A percentile compares a stretch with the other conserved stretches of the same genome.
Conservation (phyloP, 148 eudicot species). For the Dysphania ambrosioides region DNA sequence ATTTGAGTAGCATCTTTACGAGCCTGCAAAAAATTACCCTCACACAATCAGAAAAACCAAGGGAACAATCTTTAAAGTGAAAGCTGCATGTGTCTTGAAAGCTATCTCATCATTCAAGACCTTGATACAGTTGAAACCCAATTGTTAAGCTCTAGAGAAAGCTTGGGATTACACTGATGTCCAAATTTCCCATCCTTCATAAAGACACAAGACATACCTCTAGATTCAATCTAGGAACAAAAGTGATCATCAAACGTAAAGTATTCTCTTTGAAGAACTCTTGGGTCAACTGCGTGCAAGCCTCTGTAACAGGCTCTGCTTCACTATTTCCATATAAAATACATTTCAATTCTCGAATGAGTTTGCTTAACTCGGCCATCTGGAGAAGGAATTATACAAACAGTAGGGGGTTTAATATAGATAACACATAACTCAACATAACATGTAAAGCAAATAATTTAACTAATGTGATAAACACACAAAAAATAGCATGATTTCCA, state of each 20-base stretch:
- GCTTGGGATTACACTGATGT: neutral
- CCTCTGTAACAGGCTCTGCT: conserved; percentile 86
- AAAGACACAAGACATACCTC: conserved; percentile 50
- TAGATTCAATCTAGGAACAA: conserved; percentile 79
- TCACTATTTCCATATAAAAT: conserved; percentile 88
- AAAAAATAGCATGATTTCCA: neutral
- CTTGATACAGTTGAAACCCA: neutral
- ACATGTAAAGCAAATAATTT: neutral
- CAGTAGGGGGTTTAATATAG: neutral
- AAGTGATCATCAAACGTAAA: conserved; percentile 55
- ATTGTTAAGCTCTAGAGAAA: neutral
- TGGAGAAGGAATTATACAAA: conserved; percentile 16
- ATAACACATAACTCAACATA: neutral
- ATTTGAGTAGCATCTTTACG: conserved; percentile 99
- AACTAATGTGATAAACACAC: neutral
- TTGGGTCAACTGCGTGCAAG: conserved; percentile 88
- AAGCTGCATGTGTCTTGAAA: neutral
- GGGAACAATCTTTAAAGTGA: neutral
- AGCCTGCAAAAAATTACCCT: conserved; percentile 48
- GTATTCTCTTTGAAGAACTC: conserved; percentile 86
- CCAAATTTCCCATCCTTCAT: neutral
- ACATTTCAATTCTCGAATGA: conserved; percentile 65
- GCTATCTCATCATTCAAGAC: neutral
- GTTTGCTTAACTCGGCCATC: conserved; percentile 73
- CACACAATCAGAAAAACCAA: conserved; percentile 16